Percentiles rank a stretch among this genome's conserved stretches.
Conservation (phyloP, 2,329 filamentous ascomycete species). For the Colletotrichum chlorophyti region DNA sequence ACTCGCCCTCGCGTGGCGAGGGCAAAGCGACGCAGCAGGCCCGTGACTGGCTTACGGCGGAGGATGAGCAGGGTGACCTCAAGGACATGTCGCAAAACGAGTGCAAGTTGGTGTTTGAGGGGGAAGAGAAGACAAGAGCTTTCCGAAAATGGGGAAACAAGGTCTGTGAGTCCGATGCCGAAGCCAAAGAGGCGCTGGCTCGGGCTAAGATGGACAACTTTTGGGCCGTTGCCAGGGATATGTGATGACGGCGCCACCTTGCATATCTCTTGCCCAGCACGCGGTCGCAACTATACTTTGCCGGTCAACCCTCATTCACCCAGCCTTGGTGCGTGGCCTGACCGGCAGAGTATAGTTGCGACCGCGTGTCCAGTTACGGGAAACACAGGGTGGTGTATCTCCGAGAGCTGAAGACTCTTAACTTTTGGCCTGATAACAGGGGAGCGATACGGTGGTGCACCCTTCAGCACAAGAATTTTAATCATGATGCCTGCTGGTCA, state of each 20-base stretch:
- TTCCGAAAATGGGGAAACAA: constrained; percentile 91
- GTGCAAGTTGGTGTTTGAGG: constrained; percentile 88
- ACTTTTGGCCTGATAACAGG: too few relatives aligned
- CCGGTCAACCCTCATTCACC: not conserved
- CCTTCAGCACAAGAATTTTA: too few relatives aligned
- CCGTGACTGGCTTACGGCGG: constrained; percentile 78
- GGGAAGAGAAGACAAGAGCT: constrained; percentile 78
- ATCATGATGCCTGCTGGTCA: too few relatives aligned
- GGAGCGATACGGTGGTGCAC: too few relatives aligned
- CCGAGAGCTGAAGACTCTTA: too few relatives aligned
- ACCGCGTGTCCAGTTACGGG: too few relatives aligned
- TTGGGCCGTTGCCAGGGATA: constrained; percentile 85
- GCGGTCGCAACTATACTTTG: too few relatives aligned
- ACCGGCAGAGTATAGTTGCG: too few relatives aligned
- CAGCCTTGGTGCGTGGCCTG: too few relatives aligned
- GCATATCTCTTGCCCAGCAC: too few relatives aligned
- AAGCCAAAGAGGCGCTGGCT: constrained; percentile 81
- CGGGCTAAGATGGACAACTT: constrained; percentile 93
- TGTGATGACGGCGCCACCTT: too few relatives aligned
- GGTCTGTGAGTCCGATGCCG: constrained; percentile 90
- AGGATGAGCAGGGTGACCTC: constrained; percentile 78
- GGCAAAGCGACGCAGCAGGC: constrained; percentile 67
- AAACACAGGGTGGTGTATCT: too few relatives aligned
- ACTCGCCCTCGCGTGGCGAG: constrained; percentile 71
- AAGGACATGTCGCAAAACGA: constrained; percentile 85